Evolutionary conservation across 345 rosid genomes (phyloP).

Genomic region (Cardamine chenopodiifolia): DNA sequence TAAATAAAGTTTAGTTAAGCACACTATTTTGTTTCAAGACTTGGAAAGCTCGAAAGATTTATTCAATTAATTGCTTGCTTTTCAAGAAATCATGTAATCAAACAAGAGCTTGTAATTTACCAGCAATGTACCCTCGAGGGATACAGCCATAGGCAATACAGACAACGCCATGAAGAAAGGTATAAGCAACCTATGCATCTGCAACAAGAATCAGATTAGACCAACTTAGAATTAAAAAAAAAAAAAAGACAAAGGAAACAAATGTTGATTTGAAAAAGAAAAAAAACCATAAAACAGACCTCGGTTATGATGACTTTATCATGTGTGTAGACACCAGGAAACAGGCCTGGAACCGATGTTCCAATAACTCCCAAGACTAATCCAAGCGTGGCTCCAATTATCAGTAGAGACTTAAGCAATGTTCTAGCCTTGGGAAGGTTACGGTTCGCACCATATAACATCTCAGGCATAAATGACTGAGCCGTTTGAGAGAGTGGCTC

Average conservation of each 20-base stretch:
- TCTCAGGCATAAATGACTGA: slow-evolving; percentile 90
- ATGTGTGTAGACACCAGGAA: slow-evolving; percentile 71
- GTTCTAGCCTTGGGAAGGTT: slow-evolving; percentile 68
- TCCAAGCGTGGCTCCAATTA: slow-evolving; percentile 71
- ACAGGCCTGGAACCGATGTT: slow-evolving; percentile 63
- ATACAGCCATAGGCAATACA: slow-evolving; percentile 60
- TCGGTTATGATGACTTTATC: slow-evolving; percentile 62
- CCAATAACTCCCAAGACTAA: slow-evolving; percentile 59
- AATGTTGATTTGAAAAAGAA: neutral
- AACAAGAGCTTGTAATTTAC: slow-evolving; percentile 45
- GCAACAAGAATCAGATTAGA: neutral
- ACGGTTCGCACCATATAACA: slow-evolving; percentile 67
- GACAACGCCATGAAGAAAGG: slow-evolving; percentile 71
- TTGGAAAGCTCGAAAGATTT: neutral
- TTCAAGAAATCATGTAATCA: slow-evolving; percentile 9
- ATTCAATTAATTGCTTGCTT: neutral
- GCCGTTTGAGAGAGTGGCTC: slow-evolving; percentile 96
- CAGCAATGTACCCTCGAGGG: slow-evolving; percentile 89
- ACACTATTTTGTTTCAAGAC: neutral
- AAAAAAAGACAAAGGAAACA: neutral
- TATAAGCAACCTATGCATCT: slow-evolving; percentile 83
- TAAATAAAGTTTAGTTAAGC: neutral
- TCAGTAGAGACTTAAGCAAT: slow-evolving; percentile 74
- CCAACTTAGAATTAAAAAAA: neutral
- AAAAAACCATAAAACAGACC: slow-evolving; percentile 43